Evolutionary conservation across 257 asterid genomes (phyloP).

Genomic region (Solanum acaule): DNA sequence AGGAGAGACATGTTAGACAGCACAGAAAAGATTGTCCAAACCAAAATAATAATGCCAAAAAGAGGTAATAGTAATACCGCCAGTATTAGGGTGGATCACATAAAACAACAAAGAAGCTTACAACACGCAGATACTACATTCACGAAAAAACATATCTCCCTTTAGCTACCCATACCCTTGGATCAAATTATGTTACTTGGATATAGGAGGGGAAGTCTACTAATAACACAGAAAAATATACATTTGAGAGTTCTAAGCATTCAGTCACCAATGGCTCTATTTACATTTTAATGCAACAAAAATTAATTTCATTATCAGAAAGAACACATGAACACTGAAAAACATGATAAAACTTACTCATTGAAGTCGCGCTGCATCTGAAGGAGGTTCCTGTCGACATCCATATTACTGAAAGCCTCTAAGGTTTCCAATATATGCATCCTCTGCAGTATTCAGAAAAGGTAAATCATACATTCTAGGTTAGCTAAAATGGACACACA

Average conservation of each 20-base stretch:
- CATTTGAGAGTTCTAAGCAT: background rate
- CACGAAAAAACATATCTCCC: background rate
- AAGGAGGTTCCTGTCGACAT: slow-evolving; percentile 35
- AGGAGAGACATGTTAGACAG: background rate
- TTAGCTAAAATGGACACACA: background rate
- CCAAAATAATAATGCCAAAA: background rate
- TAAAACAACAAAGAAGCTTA: background rate
- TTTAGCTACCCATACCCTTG: background rate
- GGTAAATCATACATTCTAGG: background rate
- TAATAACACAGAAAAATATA: background rate
- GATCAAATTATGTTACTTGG: background rate
- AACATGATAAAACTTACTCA: slow-evolving; percentile 47
- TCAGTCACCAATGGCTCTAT: background rate
- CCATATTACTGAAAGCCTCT: slow-evolving; percentile 67
- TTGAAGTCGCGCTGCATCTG: slow-evolving; percentile 63
- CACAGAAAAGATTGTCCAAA: background rate
- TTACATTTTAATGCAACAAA: background rate
- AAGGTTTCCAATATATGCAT: slow-evolving; percentile 65
- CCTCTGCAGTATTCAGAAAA: slow-evolving; percentile 41
- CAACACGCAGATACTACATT: background rate
- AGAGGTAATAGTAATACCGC: background rate
- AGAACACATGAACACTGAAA: background rate
- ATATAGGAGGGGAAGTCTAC: background rate
- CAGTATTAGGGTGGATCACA: background rate
- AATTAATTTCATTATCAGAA: background rate